Conservation (phyloP, 1,139 yeast species). For the Sugiyamaella castrensis region DNA sequence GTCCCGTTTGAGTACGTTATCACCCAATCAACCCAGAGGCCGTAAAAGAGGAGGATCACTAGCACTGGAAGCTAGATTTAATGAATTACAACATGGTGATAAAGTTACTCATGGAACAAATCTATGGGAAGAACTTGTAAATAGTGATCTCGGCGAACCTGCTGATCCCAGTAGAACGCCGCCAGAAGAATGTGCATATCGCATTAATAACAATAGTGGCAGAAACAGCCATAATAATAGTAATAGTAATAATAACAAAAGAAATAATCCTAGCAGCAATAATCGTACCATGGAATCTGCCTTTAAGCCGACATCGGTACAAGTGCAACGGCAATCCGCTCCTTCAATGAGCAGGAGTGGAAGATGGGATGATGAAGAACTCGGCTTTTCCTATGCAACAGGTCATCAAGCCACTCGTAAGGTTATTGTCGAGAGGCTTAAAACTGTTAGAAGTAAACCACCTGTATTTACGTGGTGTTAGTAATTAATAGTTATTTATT, state of each 20-base stretch:
- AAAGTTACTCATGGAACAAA: conserved; percentile 6
- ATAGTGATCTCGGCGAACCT: conserved; percentile 12
- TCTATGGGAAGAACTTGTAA: conserved; percentile 10
- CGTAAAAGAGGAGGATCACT: conserved; percentile 27
- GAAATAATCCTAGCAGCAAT: too few species aligned
- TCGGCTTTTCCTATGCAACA: conserved; percentile 36
- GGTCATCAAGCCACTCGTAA: conserved; percentile 31
- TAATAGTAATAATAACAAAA: too few species aligned
- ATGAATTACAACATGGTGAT: conserved; percentile 21
- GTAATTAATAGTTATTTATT: conserved; percentile 9
- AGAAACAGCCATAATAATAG: conserved; percentile 5
- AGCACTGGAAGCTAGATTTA: conserved; percentile 29
- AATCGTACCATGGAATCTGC: too few species aligned
- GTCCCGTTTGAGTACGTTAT: neutral
- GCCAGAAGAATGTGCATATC: neutral
- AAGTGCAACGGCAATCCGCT: too few species aligned
- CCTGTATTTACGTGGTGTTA: conserved; percentile 74
- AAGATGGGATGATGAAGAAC: conserved; percentile 22
- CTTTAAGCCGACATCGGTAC: too few species aligned
- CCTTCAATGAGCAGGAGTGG: neutral
- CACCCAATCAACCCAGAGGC: conserved; percentile 5
- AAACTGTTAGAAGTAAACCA: conserved; percentile 53
- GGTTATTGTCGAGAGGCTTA: conserved; percentile 62
- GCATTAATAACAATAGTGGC: neutral
- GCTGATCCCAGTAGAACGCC: conserved; percentile 1